These are phyloP conservation scores for Monilinia aucupariae DNA, from an alignment of 2,329 filamentous ascomycete genomes.

Conservation along the genomic window DNA sequence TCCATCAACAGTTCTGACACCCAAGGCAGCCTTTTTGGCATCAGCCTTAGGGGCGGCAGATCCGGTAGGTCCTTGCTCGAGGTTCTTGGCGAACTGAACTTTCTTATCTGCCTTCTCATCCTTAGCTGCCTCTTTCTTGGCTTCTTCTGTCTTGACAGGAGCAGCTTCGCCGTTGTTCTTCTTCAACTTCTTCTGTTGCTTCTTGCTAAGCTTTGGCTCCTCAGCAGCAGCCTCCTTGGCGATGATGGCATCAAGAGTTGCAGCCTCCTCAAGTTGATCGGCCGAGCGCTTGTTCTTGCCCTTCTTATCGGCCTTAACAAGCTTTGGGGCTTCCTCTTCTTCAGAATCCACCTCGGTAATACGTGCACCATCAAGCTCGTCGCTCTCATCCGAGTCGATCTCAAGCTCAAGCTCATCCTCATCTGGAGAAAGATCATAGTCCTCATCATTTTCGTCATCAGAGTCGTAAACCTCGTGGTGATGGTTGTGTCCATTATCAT, in stretches of 20 bases:
- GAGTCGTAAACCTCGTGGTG: conserved; percentile 58
- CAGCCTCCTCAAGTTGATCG: conserved; percentile 58
- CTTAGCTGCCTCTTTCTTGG: conserved; percentile 47
- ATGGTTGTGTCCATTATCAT: conserved; percentile 50
- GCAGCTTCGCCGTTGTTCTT: conserved; percentile 94
- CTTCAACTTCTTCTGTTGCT: conserved; percentile 96
- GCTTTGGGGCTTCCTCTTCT: conserved; percentile 65
- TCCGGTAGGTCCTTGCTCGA: conserved; percentile 90
- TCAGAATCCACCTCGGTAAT: conserved; percentile 78
- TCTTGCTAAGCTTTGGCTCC: conserved; percentile 82
- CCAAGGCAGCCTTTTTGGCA: conserved; percentile 47
- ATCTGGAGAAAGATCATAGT: conserved; percentile 77
- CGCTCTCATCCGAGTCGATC: conserved; percentile 56
- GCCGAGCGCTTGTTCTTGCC: conserved; percentile 94
- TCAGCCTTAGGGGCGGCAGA: conserved; percentile 48
- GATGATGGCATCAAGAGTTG: conserved; percentile 78
- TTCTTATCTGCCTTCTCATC: conserved; percentile 72
- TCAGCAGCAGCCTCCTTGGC: conserved; percentile 55
- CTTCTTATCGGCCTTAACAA: conserved; percentile 41
- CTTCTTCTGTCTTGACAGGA: conserved; percentile 53
- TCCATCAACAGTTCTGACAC: conserved; percentile 76
- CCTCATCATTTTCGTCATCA: conserved; percentile 59
- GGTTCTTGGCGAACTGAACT: conserved; percentile 98
- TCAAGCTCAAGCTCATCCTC: conserved; percentile 65
- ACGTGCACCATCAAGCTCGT: conserved; percentile 75